Conservation (phyloP, 1,284 basidiomycete species). For the Nidula niveotomentosa region DNA sequence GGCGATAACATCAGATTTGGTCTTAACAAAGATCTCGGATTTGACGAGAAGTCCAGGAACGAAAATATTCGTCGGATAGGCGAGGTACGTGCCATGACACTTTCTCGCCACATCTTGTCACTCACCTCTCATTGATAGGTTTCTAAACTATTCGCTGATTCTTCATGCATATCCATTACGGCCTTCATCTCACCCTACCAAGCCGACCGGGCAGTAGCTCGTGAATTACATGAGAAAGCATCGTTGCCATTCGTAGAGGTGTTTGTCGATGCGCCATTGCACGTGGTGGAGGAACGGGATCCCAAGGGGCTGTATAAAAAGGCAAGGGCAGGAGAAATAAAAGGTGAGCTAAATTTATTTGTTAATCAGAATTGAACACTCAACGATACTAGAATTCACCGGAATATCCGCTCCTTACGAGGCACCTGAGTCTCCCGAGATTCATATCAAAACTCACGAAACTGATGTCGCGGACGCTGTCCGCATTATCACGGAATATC, state of each 20-base stretch:
- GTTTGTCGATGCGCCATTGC: slow-evolving; percentile 90
- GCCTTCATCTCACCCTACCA: slow-evolving; percentile 99
- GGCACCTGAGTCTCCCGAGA: slow-evolving; percentile 82
- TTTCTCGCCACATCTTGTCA: not conserved
- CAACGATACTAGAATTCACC: slow-evolving; percentile 77
- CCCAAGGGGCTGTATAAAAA: slow-evolving; percentile 99
- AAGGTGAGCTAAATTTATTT: slow-evolving; percentile 55
- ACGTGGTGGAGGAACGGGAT: slow-evolving; percentile 89
- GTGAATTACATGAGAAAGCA: slow-evolving; percentile 78
- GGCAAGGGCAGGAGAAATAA: slow-evolving; percentile 94
- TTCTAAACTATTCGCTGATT: slow-evolving; percentile 91
- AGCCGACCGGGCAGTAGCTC: slow-evolving; percentile 83
- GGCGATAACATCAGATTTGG: slow-evolving; percentile 98
- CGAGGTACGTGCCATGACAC: slow-evolving; percentile 60
- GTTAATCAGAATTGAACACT: not conserved
- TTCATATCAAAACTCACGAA: slow-evolving; percentile 91
- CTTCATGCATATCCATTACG: slow-evolving; percentile 85
- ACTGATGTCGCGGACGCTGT: slow-evolving; percentile 82
- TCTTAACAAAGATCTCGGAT: slow-evolving; percentile 97
- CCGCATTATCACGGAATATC: slow-evolving; percentile 80
- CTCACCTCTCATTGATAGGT: slow-evolving; percentile 52
- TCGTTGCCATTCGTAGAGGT: slow-evolving; percentile 91
- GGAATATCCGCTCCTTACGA: slow-evolving; percentile 99
- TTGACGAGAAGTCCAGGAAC: slow-evolving; percentile 91
- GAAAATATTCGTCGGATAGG: slow-evolving; percentile 99